Evolutionary conservation across 352 stramenopile species (phyloP).

Genomic region (Pythium monospermum): DNA sequence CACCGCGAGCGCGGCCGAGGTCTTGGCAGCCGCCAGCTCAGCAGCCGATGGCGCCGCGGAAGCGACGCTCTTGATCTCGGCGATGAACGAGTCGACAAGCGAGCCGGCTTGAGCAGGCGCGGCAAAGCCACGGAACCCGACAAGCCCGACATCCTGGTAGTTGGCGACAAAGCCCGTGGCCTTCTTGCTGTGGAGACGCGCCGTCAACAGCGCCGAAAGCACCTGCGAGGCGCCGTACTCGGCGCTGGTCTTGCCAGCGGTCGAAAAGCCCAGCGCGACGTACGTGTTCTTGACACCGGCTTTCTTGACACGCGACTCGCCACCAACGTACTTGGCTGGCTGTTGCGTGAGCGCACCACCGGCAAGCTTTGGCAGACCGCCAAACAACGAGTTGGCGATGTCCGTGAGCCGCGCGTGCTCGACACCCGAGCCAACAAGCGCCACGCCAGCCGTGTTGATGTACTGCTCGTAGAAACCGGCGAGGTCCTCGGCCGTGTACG

Average conservation of each 20-base stretch:
- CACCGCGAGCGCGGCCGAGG: conserved; percentile 39
- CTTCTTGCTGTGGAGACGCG: conserved; percentile 62
- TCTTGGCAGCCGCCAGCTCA: conserved; percentile 76
- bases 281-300: conserved; percentile 48
- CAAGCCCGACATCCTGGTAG: conserved; percentile 58
- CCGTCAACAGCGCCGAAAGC: conserved; percentile 54
- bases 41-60: conserved; percentile 50
- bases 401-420: conserved; percentile 53
- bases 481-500: conserved; percentile 43
- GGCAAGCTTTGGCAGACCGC: conserved; percentile 29
- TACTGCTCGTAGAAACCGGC: conserved; percentile 61
- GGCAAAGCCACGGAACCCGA: conserved; percentile 60
- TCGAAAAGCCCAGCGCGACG: conserved; percentile 68
- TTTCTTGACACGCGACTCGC: conserved; percentile 74
- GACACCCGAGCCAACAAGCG: conserved; percentile 60
- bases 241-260: conserved; percentile 34
- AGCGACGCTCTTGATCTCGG: conserved; percentile 74
- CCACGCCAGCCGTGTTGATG: conserved; percentile 55
- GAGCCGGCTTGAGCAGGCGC: conserved; percentile 43
- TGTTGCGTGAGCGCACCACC: conserved; percentile 19
- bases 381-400: conserved; percentile 67
- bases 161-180: conserved; percentile 50
- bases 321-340: conserved; percentile 65
- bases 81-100: conserved; percentile 63
- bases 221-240: conserved; percentile 57